A percentile compares a stretch with the other conserved stretches of the same genome.
phyloP scores from a whole-genome alignment of 805 yeast genomes.

The Sungouiozyma ichnusensis region DNA sequence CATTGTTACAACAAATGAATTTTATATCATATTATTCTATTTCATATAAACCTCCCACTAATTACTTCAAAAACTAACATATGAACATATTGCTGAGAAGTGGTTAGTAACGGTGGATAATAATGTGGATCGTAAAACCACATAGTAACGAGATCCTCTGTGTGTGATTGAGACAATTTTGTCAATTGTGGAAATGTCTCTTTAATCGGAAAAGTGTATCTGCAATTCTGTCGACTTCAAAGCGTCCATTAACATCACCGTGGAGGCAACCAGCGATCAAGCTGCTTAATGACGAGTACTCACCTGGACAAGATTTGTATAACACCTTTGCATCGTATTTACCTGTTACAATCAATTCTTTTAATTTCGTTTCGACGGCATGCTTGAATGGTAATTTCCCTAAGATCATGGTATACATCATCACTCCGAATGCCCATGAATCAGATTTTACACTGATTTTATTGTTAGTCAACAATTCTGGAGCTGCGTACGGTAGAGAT shows the following conservation, averaged over 20 bases:
- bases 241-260: conserved; percentile 2
- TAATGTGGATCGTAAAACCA: too few relatives aligned
- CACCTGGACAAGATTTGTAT: conserved; percentile 29
- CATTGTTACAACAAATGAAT: background rate
- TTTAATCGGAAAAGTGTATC: conserved; percentile 13
- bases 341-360: conserved; percentile 62
- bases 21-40: background rate
- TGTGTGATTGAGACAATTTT: too few relatives aligned
- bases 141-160: too few relatives aligned
- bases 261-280: conserved; percentile 1
- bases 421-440: conserved; percentile 85
- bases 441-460: conserved; percentile 55
- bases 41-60: background rate
- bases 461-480: conserved; percentile 47
- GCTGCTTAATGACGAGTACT: background rate
- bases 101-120: too few relatives aligned
- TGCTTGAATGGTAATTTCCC: conserved; percentile 79
- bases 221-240: background rate
- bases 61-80: too few relatives aligned
- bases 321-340: conserved; percentile 43
- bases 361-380: conserved; percentile 68
- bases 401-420: conserved; percentile 58
- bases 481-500: conserved; percentile 86
- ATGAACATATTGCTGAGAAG: too few relatives aligned
- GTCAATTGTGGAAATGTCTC: too few relatives aligned